Evolutionary conservation across 116 monocot genomes (phyloP).

Genomic region (Trichopus zeylanicus): DNA sequence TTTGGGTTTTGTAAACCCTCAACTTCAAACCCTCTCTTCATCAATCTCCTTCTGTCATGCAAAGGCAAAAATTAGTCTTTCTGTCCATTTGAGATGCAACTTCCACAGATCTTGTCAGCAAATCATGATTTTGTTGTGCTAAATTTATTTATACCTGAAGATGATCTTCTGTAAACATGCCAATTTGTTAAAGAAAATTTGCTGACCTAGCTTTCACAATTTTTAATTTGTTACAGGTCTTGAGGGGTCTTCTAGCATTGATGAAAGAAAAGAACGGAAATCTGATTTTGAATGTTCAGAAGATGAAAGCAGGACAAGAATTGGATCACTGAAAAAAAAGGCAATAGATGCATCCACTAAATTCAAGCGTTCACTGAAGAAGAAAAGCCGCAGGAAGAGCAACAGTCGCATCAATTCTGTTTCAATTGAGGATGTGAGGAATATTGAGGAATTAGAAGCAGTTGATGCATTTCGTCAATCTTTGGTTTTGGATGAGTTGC

Average conservation of each 20-base stretch:
- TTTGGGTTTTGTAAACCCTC: too few relatives aligned
- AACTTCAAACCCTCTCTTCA: too few relatives aligned
- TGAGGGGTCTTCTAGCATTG: slow-evolving; percentile 30
- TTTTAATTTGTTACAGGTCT: slow-evolving; percentile 24
- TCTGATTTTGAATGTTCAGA: slow-evolving; percentile 69
- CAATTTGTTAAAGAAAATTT: background rate
- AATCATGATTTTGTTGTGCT: background rate
- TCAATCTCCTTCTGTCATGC: too few relatives aligned
- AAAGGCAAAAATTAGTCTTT: too few relatives aligned
- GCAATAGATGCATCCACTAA: slow-evolving; percentile 61
- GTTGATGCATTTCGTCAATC: slow-evolving; percentile 61
- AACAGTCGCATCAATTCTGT: slow-evolving; percentile 24
- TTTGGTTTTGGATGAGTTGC: slow-evolving; percentile 43
- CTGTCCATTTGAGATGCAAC: background rate
- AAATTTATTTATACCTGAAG: background rate
- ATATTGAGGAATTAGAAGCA: slow-evolving; percentile 52
- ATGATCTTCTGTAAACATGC: background rate
- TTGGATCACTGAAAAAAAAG: slow-evolving; percentile 57
- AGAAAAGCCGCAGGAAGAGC: slow-evolving; percentile 44
- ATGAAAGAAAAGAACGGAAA: slow-evolving; percentile 51
- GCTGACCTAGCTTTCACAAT: background rate
- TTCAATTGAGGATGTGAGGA: slow-evolving; percentile 72
- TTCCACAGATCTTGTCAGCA: background rate
- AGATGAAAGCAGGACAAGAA: slow-evolving; percentile 55
- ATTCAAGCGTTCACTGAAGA: slow-evolving; percentile 62